Evolutionary conservation across 2,329 filamentous ascomycete genomes (phyloP), one percentile per base, ranked within the genome.

Genomic region (Talaromyces sp.): DNA sequence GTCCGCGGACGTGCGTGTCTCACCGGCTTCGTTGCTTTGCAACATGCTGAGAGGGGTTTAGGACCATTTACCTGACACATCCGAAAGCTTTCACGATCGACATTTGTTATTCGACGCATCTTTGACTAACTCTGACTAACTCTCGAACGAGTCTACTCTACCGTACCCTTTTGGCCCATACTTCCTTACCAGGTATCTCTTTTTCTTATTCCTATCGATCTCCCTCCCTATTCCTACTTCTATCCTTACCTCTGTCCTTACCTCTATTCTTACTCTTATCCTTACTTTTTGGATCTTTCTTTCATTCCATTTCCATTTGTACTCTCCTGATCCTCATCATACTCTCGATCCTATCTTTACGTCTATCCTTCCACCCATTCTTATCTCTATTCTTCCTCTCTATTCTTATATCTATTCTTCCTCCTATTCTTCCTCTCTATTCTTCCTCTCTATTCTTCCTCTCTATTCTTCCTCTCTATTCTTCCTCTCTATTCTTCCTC

Each of bases 31-130:
- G 33, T 36, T 51, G 46, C 10, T 50, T 19, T 31, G 28, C 48
- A 51, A 37, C 53, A 25, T 55, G 39, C 53, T 55, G 35, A 55
- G 39, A 55, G 53, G 52, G 53, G 39, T 45, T 22, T 25, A 53
- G 36, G 36, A 48, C 45, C 22, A 31, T 48, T 28, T 48, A 19
- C 28, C n/a, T 2, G 11, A 50, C 25, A 48, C 6, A 15, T 35
- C 17, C 17, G n/a, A 9, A 36, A 19, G 3, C 10, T 21, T 17
- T 13, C 2, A 41, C 31, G 15, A 15, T 51, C 48, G 10, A 36
- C 21, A 35, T 15, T 28, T 31, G 2, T 3, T 28, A 51, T 21
- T 13, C 17, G 15, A 51, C 11, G 17, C 11, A 37, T 10, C n/a
- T 50, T 19, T 22, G 11, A 35, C 19, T 15, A 11, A 11, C 21